Base-by-base conservation (phyloP, 768 basidiomycete genomes). In the Agaricus blazei region DNA sequence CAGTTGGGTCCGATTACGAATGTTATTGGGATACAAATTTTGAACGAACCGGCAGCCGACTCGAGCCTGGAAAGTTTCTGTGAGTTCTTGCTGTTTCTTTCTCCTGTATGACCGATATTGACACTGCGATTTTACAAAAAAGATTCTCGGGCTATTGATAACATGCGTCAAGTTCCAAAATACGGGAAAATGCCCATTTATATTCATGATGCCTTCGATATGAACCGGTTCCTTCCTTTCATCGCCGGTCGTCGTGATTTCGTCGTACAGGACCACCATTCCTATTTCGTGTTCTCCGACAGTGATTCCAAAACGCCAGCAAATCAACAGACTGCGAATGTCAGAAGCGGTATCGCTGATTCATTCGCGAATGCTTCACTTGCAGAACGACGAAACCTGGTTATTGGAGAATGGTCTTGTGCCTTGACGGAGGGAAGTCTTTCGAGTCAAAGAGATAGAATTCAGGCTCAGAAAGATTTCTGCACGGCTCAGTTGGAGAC, bases 341-440 rank as follows among this genome's bases (percentile, higher is more conserved):
- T 87, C 69, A 8, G 67, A 64, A 53, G 68, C 52, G 65, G 44
- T 60, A 75, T 62, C 64, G 82, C 61, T 59, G 67, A 65, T 62
- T 72, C 63, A 47, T 65, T 65, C 60, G 62, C 62, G 11, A 56
- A 52, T 1, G 65, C 67, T 1, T 67, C 70, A 7, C 48, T 42
- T 12, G 60, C 62, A 41, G 62, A 68, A 43, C 67, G 62, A 8
- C 62, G 71, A 8, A 84, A 84, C 23, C 66, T 94, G 11, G 75
- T 93, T n/a, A 76, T 93, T 2, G 90, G 80, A 24, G 91, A 93
- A 64, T 93, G 85, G 82, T 89, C 87, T n/a, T 89, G 85, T 23
- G 87, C 86, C 0, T 71, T 93, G 58, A 84, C 88, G 51, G 79
- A 81, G 2, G 61, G 80, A 52, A 85, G 87, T 59, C 62, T 86